A percentile compares a stretch with the other conserved stretches of the same genome.
These are phyloP conservation scores for Pisolithus marmoratus DNA, from an alignment of 768 basidiomycete genomes.

Conservation along the genomic window DNA sequence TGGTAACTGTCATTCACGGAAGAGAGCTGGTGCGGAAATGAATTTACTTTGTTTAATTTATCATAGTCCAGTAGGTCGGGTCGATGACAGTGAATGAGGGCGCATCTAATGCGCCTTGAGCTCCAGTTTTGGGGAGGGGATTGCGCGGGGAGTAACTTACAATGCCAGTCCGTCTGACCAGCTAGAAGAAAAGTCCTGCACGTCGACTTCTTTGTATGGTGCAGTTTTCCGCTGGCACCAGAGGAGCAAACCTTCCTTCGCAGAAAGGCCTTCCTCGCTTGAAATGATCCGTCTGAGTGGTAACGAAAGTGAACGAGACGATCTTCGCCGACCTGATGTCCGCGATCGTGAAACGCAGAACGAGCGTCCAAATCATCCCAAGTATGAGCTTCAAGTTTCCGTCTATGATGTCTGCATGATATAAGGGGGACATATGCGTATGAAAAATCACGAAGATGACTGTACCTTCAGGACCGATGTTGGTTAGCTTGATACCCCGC, in stretches of 20 bases:
- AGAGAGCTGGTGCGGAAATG: not conserved
- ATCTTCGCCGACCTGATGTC: constrained; percentile 76
- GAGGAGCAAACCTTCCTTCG: constrained; percentile 92
- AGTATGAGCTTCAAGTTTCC: constrained; percentile 97
- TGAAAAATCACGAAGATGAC: not conserved
- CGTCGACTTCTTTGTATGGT: constrained; percentile 85
- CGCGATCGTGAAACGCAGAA: constrained; percentile 95
- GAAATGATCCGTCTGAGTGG: constrained; percentile 9
- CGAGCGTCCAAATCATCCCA: constrained; percentile 99
- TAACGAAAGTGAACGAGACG: not conserved
- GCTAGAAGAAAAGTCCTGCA: constrained; percentile 88
- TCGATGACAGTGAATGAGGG: constrained; percentile 94
- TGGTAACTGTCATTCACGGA: constrained; percentile 25
- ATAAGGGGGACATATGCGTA: constrained; percentile 2
- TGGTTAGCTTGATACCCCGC: constrained; percentile 91
- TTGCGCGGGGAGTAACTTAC: constrained; percentile 40
- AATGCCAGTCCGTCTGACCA: constrained; percentile 96
- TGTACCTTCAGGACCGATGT: constrained; percentile 93
- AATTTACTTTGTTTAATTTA: constrained; percentile 70
- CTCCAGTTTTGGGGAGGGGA: not conserved
- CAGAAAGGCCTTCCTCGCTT: constrained; percentile 97
- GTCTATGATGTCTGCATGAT: constrained; percentile 85
- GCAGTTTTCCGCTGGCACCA: constrained; percentile 98
- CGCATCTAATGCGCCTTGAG: constrained; percentile 58
- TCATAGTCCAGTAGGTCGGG: constrained; percentile 93